Percentiles rank a stretch among this genome's conserved stretches.
Conservation (phyloP, 305 asterid genomes). For the Ilex paraguariensis region DNA sequence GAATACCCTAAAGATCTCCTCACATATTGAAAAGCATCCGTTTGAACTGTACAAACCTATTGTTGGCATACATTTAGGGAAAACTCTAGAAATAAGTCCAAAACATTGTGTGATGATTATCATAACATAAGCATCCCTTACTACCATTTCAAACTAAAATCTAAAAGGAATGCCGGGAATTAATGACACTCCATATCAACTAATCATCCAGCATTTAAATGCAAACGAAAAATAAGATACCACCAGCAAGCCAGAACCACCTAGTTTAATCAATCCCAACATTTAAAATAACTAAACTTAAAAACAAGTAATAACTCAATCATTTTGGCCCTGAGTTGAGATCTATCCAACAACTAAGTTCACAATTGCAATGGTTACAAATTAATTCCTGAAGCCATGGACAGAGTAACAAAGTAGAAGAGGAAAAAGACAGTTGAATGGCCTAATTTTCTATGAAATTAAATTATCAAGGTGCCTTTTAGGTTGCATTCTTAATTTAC, state of each 20-base stretch:
- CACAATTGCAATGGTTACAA: no score
- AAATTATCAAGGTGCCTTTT: no score
- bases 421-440: no score
- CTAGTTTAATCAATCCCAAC: background rate
- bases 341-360: no score
- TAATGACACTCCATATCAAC: background rate
- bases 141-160: background rate
- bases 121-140: background rate
- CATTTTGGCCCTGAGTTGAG: no score
- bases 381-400: no score
- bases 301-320: no score
- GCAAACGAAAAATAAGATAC: background rate
- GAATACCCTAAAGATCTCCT: slow-evolving; percentile 2
- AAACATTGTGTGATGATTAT: background rate
- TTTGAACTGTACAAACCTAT: background rate
- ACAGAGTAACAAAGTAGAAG: no score
- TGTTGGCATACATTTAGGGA: slow-evolving; percentile 1
- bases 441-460: no score
- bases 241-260: background rate
- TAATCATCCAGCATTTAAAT: no score
- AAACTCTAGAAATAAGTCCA: slow-evolving; percentile 8
- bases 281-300: background rate
- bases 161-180: slow-evolving; percentile 2
- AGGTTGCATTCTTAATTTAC: no score
- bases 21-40: slow-evolving; percentile 5